phyloP scores from a whole-genome alignment of 139 green algal species.

The Edaphochlamys debaryana region DNA sequence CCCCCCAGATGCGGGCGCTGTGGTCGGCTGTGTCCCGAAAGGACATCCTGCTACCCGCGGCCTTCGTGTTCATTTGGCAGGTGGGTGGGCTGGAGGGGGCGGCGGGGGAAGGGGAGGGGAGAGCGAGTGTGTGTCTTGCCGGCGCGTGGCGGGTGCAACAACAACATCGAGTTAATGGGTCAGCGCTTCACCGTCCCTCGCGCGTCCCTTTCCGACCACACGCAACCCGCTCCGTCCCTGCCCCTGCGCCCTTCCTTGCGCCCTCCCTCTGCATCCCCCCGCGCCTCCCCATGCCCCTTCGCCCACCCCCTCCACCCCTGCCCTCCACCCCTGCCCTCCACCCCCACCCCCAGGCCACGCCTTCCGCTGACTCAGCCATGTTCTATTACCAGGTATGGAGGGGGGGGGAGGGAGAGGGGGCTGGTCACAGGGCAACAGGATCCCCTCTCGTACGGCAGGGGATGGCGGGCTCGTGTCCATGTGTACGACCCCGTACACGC shows the following conservation, averaged over 20 bases:
- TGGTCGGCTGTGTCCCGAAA: slow-evolving; percentile 58
- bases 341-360: slow-evolving; percentile 61
- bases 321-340: not conserved
- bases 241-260: not conserved
- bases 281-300: not conserved
- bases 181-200: too few species aligned
- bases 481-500: too few species aligned
- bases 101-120: not conserved
- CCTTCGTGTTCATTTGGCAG: slow-evolving; percentile 75
- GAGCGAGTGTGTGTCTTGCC: too few species aligned
- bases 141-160: too few species aligned
- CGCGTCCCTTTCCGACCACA: too few species aligned
- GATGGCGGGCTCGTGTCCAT: too few species aligned
- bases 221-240: too few species aligned
- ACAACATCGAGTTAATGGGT: too few species aligned
- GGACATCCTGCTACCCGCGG: slow-evolving; percentile 59
- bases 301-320: not conserved
- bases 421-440: not conserved
- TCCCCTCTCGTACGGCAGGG: too few species aligned
- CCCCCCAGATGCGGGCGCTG: too few species aligned
- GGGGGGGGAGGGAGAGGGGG: not conserved
- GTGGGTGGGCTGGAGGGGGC: slow-evolving; percentile 13
- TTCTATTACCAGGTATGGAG: slow-evolving; percentile 76
- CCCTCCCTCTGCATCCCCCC: not conserved
- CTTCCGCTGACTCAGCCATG: slow-evolving; percentile 67